Conservation (phyloP, 2,329 filamentous ascomycete genomes). For the Neopestalotiopsis sp. region DNA sequence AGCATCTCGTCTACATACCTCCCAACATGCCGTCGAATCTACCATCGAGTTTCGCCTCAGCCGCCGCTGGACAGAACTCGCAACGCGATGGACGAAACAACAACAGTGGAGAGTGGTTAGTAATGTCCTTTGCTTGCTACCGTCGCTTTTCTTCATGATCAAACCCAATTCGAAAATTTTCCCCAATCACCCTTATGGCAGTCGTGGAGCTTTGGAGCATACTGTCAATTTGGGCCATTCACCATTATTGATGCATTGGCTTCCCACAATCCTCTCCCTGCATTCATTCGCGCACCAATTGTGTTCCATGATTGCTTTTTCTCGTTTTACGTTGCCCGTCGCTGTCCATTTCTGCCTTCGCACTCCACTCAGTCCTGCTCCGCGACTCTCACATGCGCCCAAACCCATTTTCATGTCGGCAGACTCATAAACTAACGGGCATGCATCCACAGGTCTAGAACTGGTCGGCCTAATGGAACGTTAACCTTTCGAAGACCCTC, state of each 20-base stretch:
- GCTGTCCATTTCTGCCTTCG: not conserved
- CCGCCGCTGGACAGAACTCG: constrained; percentile 76
- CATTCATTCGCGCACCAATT: not conserved
- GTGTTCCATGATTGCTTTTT: not conserved
- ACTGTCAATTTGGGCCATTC: not conserved
- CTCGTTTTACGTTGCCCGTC: not conserved
- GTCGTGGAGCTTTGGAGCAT: not conserved
- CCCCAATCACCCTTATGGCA: not conserved
- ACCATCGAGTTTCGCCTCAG: constrained; percentile 84
- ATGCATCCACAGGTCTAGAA: constrained; percentile 15
- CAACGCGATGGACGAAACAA: constrained; percentile 63
- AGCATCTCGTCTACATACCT: constrained; percentile 3
- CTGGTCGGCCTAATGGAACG: constrained; percentile 57
- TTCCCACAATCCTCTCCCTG: not conserved
- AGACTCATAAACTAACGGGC: not conserved
- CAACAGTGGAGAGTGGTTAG: constrained; percentile 76
- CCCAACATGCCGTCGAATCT: constrained; percentile 72
- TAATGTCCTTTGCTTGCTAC: constrained; percentile 27
- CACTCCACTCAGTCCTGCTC: not conserved
- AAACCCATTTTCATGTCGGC: not conserved
- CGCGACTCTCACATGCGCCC: not conserved
- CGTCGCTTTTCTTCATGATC: constrained; percentile 4
- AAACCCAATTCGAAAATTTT: constrained; percentile 8
- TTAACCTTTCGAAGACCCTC: constrained; percentile 69
- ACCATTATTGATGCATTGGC: not conserved